Conservation (phyloP, 1,284 basidiomycete species). For the Puccinia horiana region DNA sequence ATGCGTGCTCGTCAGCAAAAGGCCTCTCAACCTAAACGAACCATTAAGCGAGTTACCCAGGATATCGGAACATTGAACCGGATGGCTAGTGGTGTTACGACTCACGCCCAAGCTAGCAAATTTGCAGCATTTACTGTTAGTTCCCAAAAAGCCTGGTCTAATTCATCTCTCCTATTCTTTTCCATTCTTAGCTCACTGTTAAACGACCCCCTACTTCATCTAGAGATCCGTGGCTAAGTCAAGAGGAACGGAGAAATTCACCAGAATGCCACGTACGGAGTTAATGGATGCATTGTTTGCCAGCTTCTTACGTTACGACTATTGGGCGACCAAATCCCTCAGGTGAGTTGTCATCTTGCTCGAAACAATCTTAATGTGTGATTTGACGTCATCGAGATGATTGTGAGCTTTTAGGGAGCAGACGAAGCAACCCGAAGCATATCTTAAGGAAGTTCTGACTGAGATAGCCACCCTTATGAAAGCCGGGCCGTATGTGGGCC, state of each 20-base stretch:
- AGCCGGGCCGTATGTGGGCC: conserved; percentile 67
- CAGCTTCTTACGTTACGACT: conserved; percentile 74
- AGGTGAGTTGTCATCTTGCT: conserved; percentile 20
- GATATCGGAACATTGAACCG: conserved; percentile 58
- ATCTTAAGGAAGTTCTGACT: conserved; percentile 80
- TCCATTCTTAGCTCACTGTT: not conserved
- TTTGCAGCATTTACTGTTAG: conserved; percentile 55
- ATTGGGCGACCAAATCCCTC: conserved; percentile 79
- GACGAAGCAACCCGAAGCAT: conserved; percentile 86
- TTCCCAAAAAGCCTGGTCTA: not conserved
- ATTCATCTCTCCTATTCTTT: not conserved
- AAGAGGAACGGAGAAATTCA: conserved; percentile 62
- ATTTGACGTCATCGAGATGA: not conserved
- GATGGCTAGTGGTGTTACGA: conserved; percentile 54
- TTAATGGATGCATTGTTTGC: conserved; percentile 81
- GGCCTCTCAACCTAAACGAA: conserved; percentile 60
- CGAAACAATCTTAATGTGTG: not conserved
- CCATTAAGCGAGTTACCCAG: conserved; percentile 60
- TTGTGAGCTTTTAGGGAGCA: conserved; percentile 64
- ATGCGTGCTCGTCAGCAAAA: conserved; percentile 60
- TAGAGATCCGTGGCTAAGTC: conserved; percentile 52
- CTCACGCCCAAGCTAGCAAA: conserved; percentile 52
- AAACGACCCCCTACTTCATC: not conserved
- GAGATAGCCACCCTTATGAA: conserved; percentile 80
- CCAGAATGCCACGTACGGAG: conserved; percentile 83